Percentiles rank a stretch among this genome's conserved stretches.
phyloP scores from a whole-genome alignment of 352 stramenopile species.

The Phytophthora vignae region DNA sequence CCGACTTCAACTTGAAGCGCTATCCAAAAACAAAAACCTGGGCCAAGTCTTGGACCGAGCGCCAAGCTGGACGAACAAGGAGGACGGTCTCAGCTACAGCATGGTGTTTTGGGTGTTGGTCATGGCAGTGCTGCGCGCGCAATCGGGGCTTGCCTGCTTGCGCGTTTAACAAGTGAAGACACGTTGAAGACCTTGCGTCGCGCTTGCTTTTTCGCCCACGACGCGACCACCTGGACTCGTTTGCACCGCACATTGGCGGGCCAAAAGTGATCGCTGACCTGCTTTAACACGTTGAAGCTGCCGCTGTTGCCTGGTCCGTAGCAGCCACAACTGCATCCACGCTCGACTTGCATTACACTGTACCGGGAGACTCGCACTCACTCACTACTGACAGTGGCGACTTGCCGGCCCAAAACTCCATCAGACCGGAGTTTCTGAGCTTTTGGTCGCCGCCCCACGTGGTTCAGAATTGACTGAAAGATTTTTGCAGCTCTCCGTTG shows the following conservation, averaged over 20 bases:
- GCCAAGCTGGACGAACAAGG: background rate
- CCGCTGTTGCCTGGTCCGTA: slow-evolving; percentile 11
- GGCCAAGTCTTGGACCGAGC: no score
- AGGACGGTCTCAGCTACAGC: background rate
- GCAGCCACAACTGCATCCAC: slow-evolving; percentile 3
- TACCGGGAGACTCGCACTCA: background rate
- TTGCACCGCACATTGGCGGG: background rate
- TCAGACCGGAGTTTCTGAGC: slow-evolving; percentile 14
- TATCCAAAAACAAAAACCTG: no score
- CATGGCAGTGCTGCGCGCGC: background rate
- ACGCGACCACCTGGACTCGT: background rate
- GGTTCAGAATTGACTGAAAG: slow-evolving; percentile 1
- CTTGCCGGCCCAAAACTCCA: background rate
- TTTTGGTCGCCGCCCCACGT: background rate
- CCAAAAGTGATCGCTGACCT: no score
- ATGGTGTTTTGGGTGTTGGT: background rate
- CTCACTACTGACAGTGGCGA: background rate
- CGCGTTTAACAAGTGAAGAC: slow-evolving; percentile 9
- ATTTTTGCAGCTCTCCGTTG: no score
- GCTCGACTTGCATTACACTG: background rate
- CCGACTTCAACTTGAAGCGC: background rate
- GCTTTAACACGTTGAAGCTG: slow-evolving; percentile 35
- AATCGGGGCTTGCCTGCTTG: background rate
- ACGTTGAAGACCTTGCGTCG: slow-evolving; percentile 19
- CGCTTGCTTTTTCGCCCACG: slow-evolving; percentile 1